Percentiles rank a stretch among this genome's conserved stretches.
phyloP scores from a whole-genome alignment of 345 rosid genomes.

The Zanthoxylum bungeanum region DNA sequence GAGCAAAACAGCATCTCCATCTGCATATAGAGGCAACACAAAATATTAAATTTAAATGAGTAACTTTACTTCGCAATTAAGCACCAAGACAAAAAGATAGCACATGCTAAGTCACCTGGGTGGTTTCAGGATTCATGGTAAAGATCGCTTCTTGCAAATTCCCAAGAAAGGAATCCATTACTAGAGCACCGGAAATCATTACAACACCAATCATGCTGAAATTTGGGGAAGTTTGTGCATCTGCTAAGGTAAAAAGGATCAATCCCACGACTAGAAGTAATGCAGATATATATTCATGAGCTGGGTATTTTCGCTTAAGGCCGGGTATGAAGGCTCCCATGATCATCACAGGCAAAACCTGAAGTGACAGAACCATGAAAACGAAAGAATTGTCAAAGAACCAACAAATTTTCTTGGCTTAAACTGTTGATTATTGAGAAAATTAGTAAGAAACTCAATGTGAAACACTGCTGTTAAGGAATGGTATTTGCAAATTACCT shows the following conservation, averaged over 20 bases:
- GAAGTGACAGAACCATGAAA: background rate
- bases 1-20: conserved; percentile 98
- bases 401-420: background rate
- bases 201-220: conserved; percentile 79
- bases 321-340: conserved; percentile 99
- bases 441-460: background rate
- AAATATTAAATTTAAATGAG: background rate
- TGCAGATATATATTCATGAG: conserved; percentile 80
- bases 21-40: conserved; percentile 30
- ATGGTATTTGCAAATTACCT: conserved; percentile 36
- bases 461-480: background rate
- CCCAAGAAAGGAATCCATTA: conserved; percentile 91
- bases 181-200: conserved; percentile 83
- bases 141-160: conserved; percentile 95
- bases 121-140: conserved; percentile 84
- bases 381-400: background rate
- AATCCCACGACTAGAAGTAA: conserved; percentile 76
- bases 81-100: background rate
- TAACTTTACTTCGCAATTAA: background rate
- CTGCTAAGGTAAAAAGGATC: conserved; percentile 90
- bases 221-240: conserved; percentile 89
- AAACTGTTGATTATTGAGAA: background rate
- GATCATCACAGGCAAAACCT: conserved; percentile 95
- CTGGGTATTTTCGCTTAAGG: conserved; percentile 76
- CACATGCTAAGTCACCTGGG: conserved; percentile 49